These are phyloP conservation scores for Malassezia caprae DNA, from an alignment of 1,284 basidiomycete genomes.

Conservation along the genomic window DNA sequence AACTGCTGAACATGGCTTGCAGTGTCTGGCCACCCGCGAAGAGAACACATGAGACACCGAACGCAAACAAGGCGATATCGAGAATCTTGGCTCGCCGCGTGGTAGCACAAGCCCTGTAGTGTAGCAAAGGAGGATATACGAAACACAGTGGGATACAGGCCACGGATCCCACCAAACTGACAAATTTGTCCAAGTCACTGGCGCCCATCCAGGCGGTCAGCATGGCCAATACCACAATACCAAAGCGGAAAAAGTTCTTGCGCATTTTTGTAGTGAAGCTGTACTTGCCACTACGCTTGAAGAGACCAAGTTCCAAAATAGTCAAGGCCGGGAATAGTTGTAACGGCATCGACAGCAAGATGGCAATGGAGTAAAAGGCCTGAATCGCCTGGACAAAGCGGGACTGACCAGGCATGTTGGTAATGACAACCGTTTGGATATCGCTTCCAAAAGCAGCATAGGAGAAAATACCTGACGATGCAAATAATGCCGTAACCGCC, in stretches of 20 bases:
- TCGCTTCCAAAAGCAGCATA: slow-evolving; percentile 80
- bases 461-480: slow-evolving; percentile 74
- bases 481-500: slow-evolving; percentile 67
- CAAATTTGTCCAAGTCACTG: slow-evolving; percentile 89
- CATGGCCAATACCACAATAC: slow-evolving; percentile 65
- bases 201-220: slow-evolving; percentile 73
- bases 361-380: slow-evolving; percentile 58
- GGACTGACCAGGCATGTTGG: slow-evolving; percentile 76
- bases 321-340: slow-evolving; percentile 86
- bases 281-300: slow-evolving; percentile 71
- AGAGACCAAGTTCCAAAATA: slow-evolving; percentile 94
- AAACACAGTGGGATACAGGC: slow-evolving; percentile 88
- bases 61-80: slow-evolving; percentile 69
- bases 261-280: slow-evolving; percentile 66
- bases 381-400: slow-evolving; percentile 78
- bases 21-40: slow-evolving; percentile 78
- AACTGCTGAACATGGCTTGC: slow-evolving; percentile 11
- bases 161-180: slow-evolving; percentile 81
- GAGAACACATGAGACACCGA: slow-evolving; percentile 68
- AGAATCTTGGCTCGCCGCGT: slow-evolving; percentile 61
- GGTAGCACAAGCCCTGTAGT: slow-evolving; percentile 68
- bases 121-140: slow-evolving; percentile 85
- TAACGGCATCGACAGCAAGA: slow-evolving; percentile 82
- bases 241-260: slow-evolving; percentile 81
- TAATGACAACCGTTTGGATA: slow-evolving; percentile 84